A percentile compares a stretch with the other conserved stretches of the same genome.
These are phyloP conservation scores for Marasmius tenuissimus DNA, from an alignment of 1,284 basidiomycete species.

Conservation along the genomic window DNA sequence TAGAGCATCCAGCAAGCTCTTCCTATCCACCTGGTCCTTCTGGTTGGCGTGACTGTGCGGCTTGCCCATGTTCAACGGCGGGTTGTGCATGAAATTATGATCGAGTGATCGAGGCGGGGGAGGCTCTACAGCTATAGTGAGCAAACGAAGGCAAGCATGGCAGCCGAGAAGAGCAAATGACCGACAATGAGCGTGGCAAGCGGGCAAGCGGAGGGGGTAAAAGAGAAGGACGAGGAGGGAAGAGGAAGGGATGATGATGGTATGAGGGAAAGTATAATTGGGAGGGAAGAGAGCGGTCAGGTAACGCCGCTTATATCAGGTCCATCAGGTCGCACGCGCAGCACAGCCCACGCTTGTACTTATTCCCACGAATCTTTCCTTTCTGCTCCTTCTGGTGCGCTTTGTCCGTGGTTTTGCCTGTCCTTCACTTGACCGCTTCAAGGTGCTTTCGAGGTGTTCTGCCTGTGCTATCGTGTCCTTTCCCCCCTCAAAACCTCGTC, in stretches of 20 bases:
- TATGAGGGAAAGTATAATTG: neutral
- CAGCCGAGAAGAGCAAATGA: neutral
- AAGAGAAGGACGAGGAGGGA: neutral
- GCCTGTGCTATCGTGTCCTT: too few relatives aligned
- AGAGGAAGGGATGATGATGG: neutral
- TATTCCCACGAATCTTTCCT: neutral
- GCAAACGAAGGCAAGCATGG: neutral
- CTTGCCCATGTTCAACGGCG: neutral
- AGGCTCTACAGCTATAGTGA: neutral
- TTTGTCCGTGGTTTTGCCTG: neutral
- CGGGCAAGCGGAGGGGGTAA: neutral
- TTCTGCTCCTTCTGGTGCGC: neutral
- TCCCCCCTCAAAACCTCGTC: too few relatives aligned
- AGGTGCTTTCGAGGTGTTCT: neutral
- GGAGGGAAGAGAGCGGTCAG: neutral
- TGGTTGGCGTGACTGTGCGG: neutral
- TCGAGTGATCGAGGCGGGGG: neutral
- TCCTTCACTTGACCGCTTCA: too few relatives aligned
- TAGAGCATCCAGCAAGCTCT: slow-evolving; percentile 12
- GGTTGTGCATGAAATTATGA: slow-evolving; percentile 1
- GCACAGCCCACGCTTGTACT: neutral
- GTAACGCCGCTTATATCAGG: neutral
- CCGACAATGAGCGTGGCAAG: neutral
- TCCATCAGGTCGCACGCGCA: neutral
- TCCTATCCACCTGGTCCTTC: slow-evolving; percentile 9